Base-by-base conservation (phyloP, 73 alveolate species). In the Stentor coeruleus region DNA sequence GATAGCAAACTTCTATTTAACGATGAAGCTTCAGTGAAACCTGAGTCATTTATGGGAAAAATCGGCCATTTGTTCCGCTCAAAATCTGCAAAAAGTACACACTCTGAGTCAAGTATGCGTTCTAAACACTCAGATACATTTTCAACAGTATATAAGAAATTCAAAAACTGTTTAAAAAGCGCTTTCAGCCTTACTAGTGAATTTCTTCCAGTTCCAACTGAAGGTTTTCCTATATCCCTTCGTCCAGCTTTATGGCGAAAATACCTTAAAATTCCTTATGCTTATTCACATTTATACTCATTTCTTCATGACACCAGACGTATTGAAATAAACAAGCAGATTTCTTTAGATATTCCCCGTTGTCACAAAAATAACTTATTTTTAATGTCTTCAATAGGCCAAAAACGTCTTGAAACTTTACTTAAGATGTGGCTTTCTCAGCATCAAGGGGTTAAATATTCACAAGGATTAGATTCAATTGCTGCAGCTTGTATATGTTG, bases 301-400 rank as follows among this genome's bases (percentile, higher is more conserved):
- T 66, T 66, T 66, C 33, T 20, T 26, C n/a, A 31, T 26, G n/a
- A 20, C 2, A 15, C 37, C 0, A 20, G 79, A 66, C n/a, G 11
- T 26, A 20, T 31, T 20, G 79, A 20, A 0, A 20, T 31, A 33
- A 66, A 66, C 37, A 66, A 66, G 39, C 79, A 66, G 37, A 66
- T 66, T 33, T 66, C 79, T 20, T 66, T 66, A 31, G 79, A 66
- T 66, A 66, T 66, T 2, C 79, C 79, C n/a, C n/a, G 79, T 28
- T 66, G 79, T 2, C 79, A 66, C 2, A 20, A 66, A 66, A 20
- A 66, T 33, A 20, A 66, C 37, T 31, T 31, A 33, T 33, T 66
- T 66, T 33, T 66, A 15, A 31, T 31, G 20, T 66, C 79, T 0
- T 26, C 79, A 0, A 28, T 20, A 20, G 79, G 79, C n/a, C n/a